phyloP scores from a whole-genome alignment of 73 alveolate species.

The Tetrahymena thermophila region DNA sequence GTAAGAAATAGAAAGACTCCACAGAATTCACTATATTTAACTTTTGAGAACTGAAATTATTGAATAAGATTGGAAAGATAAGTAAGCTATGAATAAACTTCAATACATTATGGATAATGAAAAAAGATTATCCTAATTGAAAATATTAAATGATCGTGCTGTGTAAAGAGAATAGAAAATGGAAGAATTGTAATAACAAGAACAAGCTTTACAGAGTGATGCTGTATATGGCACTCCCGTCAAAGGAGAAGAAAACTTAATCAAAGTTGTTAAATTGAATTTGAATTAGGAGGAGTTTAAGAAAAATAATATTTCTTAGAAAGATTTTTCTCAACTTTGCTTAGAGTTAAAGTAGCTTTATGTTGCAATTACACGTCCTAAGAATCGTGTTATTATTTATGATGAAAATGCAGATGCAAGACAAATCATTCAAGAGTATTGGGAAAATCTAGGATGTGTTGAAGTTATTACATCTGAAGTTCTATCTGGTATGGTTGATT shows the following conservation, averaged over 20 bases:
- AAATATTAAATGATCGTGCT: not conserved
- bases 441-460: constrained; percentile 24
- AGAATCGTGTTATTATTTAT: constrained; percentile 46
- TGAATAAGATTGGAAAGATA: constrained; percentile 22
- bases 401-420: constrained; percentile 22
- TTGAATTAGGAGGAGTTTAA: not conserved
- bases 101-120: not conserved
- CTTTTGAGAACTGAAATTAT: not conserved
- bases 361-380: constrained; percentile 62
- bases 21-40: not conserved
- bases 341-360: constrained; percentile 49
- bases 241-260: not conserved
- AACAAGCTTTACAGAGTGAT: not conserved
- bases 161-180: not conserved
- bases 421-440: constrained; percentile 2
- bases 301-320: not conserved
- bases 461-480: constrained; percentile 3
- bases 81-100: constrained; percentile 6
- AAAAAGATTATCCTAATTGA: not conserved
- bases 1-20: not conserved
- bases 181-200: not conserved
- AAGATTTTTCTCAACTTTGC: constrained; percentile 42
- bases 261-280: not conserved
- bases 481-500: not conserved
- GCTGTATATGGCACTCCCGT: not conserved